Base-by-base conservation (phyloP, 2,329 filamentous ascomycete species). In the Ceratocystis eucalypticola region DNA sequence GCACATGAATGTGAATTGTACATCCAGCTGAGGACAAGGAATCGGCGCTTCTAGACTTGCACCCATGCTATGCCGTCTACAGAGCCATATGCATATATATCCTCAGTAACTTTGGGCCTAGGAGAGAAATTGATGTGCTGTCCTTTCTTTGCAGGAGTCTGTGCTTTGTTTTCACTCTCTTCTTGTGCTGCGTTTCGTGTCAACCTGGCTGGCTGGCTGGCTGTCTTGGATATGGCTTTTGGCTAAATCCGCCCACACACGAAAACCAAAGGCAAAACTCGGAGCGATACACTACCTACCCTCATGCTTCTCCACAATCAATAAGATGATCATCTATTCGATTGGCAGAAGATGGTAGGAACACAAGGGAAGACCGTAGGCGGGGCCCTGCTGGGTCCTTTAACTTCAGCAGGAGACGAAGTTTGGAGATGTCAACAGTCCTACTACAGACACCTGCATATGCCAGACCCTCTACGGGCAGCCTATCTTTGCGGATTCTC, bases 281-380 rank as follows among this genome's bases (percentile, higher is more conserved):
- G 30, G 28, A 20, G 30, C 30, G n/a, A 20, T 2, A 37, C 55
- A 59, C 15, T 28, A 12, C 12, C 15, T 15, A 12, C 12, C 6
- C 12, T 30, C 28, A 10, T 59, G 15, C 55, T 59, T 59, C 25
- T 59, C 55, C 55, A 37, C 30, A 59, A 5, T 59, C 55, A 59
- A 59, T 59, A 59, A 59, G 55, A 59, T 59, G 55, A 33, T 10
- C 55, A 37, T 37, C 17, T 59, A 33, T 59, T 59, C 25, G 22
- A n/a, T 20, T 30, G 12, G 25, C 25, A 37, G 28, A 20, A n/a
- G 55, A 59, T 17, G 33, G 48, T 48, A 48, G 50, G 50, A 59
- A 59, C 17, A 59, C 55, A 59, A 17, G 55, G 8, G 30, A 30
- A 59, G 20, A n/a, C 10, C 25, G 15, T 17, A 30, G 53, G 28